phyloP scores from a whole-genome alignment of 129 eudicot genomes.

The Smallanthus sonchifolius region DNA sequence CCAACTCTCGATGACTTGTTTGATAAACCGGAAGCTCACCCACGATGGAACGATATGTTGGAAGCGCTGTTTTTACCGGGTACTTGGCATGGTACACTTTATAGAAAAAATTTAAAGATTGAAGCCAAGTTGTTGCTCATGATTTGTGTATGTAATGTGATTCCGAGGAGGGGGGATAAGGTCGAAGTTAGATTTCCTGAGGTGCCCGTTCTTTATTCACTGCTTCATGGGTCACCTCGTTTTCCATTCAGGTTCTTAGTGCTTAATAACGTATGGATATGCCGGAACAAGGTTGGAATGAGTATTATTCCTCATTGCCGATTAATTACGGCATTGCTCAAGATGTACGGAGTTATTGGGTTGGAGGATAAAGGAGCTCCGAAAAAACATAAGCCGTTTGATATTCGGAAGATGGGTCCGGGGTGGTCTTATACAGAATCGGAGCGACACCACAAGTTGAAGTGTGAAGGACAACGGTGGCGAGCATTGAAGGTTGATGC shows the following conservation, averaged over 20 bases:
- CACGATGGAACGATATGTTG: no score
- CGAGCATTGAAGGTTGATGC: not conserved
- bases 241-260: not conserved
- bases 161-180: no score
- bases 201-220: no score
- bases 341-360: not conserved
- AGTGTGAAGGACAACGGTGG: not conserved
- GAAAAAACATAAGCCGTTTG: not conserved
- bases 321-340: not conserved
- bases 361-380: not conserved
- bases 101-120: no score
- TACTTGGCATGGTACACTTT: no score
- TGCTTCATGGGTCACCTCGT: no score
- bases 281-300: not conserved
- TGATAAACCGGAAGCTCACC: no score
- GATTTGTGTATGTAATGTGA: no score
- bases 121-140: no score
- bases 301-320: not conserved
- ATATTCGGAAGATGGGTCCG: not conserved
- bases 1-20: no score
- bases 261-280: not conserved
- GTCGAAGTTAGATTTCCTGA: no score
- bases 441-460: not conserved
- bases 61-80: no score
- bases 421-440: not conserved